Base-by-base conservation (phyloP, 306 rosid genomes). In the Sesbania bispinosa region DNA sequence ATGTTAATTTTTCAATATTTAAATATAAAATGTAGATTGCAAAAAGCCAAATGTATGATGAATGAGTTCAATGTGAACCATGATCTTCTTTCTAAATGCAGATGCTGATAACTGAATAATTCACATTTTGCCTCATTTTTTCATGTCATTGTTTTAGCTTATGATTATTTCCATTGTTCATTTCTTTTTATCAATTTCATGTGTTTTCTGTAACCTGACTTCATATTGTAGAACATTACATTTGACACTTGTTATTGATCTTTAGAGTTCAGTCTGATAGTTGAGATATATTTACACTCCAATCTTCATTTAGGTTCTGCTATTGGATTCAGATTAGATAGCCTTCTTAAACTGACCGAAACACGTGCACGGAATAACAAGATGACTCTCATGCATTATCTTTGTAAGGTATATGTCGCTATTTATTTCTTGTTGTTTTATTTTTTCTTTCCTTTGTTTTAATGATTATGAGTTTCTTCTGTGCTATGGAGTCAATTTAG, bases 331-430 rank as follows among this genome's bases (percentile, higher is more conserved):
- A 84, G 82, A 80, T 77, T 92, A 84, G 97, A 92, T 75, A 92
- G 93, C 79, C 97, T 92, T 79, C 96, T 92, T 59, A 92, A 92
- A 86, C 91, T 92, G 57, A 82, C 89, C 0, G 96, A 89, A 42
- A 92, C 92, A 27, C 93, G 97, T 0, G 97, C 93, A 55, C 71
- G 89, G 78, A 89, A 89, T 86, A 84, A 84, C 45, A 92, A 87
- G 87, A 87, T 84, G 93, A 92, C 97, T 69, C 90, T 92, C 64
- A 92, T 89, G 92, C 92, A 92, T 78, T 92, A 92, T 82, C 96
- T 92, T 81, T 92, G 93, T 75, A 92, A 92, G 97, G 97, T 93
- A 83, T 33, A 53, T 26, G 50, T 45, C 67, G 29, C 48, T 79
- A 14, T 43, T 70, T 54, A 32, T 70, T 74, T 48, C 57, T 26